phyloP scores from a whole-genome alignment of 176 grass and related monocot genomes.

The Rhipidocladum racemiflorum region DNA sequence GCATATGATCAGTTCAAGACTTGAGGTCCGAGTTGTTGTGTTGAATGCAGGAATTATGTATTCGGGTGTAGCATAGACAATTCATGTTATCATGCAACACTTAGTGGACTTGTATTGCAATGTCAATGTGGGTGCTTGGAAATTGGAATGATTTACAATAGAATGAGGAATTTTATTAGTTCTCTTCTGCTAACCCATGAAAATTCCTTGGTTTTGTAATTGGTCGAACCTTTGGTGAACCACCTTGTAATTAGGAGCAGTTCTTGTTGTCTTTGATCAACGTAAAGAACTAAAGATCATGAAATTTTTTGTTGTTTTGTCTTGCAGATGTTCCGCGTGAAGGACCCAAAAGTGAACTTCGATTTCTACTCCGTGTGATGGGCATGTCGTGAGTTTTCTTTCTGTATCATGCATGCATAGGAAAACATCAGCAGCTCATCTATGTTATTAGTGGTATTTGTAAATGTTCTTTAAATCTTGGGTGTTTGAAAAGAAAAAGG shows the following conservation, averaged over 20 bases:
- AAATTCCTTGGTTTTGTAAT: neutral
- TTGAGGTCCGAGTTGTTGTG: neutral
- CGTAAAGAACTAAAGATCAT: neutral
- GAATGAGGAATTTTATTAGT: neutral
- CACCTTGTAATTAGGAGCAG: neutral
- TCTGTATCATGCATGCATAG: neutral
- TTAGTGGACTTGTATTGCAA: neutral
- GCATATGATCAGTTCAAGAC: neutral
- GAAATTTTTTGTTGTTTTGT: neutral
- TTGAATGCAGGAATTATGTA: neutral
- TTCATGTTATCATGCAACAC: neutral
- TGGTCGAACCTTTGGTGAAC: neutral
- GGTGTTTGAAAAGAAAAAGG: neutral
- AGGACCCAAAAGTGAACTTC: slow-evolving; percentile 93
- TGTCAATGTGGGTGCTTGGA: neutral
- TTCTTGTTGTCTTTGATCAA: neutral
- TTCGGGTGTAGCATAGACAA: neutral
- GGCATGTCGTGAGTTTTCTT: slow-evolving; percentile 87
- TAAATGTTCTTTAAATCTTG: neutral
- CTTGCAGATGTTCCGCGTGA: slow-evolving; percentile 85
- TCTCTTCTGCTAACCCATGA: neutral
- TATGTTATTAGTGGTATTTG: neutral
- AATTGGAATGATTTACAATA: neutral
- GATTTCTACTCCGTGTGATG: slow-evolving; percentile 94
- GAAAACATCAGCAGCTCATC: slow-evolving; percentile 1